These are phyloP conservation scores for Candida boleticola DNA, from an alignment of 805 yeast species.

Conservation along the genomic window DNA sequence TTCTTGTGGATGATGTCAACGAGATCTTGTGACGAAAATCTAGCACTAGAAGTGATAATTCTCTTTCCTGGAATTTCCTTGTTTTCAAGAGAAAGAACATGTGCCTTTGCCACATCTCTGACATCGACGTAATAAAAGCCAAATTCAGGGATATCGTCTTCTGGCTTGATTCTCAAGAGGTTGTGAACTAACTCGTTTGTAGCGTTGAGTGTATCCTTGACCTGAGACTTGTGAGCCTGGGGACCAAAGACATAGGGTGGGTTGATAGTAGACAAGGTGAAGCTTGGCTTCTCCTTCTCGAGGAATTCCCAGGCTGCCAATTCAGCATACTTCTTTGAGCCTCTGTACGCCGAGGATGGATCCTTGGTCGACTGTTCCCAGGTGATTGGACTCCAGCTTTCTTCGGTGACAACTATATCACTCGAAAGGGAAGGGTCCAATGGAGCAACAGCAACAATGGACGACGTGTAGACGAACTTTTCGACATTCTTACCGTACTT, in stretches of 20 bases:
- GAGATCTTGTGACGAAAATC: background rate
- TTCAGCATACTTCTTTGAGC: constrained; percentile 62
- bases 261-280: constrained; percentile 37
- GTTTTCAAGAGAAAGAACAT: constrained; percentile 15
- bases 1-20: background rate
- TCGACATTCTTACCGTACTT: constrained; percentile 39
- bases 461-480: constrained; percentile 48
- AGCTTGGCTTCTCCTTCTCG: too few relatives aligned
- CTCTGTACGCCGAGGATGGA: constrained; percentile 45
- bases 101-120: constrained; percentile 21
- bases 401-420: constrained; percentile 28
- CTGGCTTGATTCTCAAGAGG: constrained; percentile 9
- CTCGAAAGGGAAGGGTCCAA: constrained; percentile 7
- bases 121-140: constrained; percentile 12
- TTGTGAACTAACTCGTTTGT: constrained; percentile 4
- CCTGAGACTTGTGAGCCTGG: constrained; percentile 31
- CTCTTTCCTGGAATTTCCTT: constrained; percentile 7
- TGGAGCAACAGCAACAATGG: constrained; percentile 49
- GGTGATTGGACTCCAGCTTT: constrained; percentile 51
- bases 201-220: constrained; percentile 12
- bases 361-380: constrained; percentile 44
- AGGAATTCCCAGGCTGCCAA: constrained; percentile 55
- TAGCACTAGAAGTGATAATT: constrained; percentile 4
- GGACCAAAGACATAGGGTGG: constrained; percentile 42
- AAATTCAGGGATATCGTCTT: background rate